A percentile compares a stretch with the other conserved stretches of the same genome.
phyloP scores from a whole-genome alignment of 2,329 filamentous ascomycete species.

The Penicillium digitatum region DNA sequence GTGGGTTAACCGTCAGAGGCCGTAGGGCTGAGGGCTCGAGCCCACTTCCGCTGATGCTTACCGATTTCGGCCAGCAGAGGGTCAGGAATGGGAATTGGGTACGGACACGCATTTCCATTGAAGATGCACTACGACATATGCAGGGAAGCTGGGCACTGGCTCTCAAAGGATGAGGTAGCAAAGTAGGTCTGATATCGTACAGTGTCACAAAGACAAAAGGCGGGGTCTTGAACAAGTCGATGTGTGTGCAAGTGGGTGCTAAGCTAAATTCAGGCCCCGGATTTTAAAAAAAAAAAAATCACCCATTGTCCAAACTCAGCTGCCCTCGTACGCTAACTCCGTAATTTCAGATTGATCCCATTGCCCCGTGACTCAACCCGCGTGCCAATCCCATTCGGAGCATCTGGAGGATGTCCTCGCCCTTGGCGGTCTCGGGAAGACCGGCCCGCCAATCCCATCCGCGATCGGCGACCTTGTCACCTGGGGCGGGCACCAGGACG shows the following conservation, averaged over 20 bases:
- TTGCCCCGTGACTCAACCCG: conserved; percentile 52
- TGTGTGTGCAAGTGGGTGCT: not conserved
- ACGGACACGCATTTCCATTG: not conserved
- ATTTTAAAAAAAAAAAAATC: not conserved
- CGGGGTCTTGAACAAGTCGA: not conserved
- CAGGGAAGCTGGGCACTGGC: not conserved
- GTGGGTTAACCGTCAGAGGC: not conserved
- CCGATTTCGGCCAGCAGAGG: not conserved
- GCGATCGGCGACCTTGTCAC: conserved; percentile 44
- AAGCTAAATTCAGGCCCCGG: not conserved
- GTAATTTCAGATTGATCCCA: not conserved
- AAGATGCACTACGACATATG: not conserved
- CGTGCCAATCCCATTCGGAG: conserved; percentile 69
- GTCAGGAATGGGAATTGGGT: not conserved
- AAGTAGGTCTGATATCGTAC: not conserved
- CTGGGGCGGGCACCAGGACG: conserved; percentile 41
- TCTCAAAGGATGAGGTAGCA: not conserved
- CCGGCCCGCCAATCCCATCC: conserved; percentile 70
- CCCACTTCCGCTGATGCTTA: not conserved
- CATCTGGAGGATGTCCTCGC: conserved; percentile 66
- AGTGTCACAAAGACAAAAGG: not conserved
- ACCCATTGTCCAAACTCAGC: not conserved
- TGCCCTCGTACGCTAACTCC: not conserved
- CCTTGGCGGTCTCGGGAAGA: conserved; percentile 56
- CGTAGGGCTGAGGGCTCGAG: conserved; percentile 10